Percentiles rank a stretch among this genome's conserved stretches.
Evolutionary conservation across 495 filamentous ascomycete genomes (phyloP).

Genomic region (Physcia stellaris): DNA sequence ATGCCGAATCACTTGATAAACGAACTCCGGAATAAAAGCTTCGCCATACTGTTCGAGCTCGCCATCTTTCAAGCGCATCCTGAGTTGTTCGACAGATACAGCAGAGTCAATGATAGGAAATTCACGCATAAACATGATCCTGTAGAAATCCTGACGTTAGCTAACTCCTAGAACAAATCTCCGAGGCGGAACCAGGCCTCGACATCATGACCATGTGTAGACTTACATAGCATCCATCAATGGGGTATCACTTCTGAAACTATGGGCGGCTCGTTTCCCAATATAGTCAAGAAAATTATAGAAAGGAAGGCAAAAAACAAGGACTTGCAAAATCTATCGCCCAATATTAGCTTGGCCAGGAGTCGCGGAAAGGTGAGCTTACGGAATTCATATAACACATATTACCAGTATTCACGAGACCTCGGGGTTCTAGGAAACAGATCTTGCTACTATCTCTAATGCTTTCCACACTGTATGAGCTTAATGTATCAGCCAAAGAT

Average conservation of each 20-base stretch:
- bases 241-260: slow-evolving; percentile 89
- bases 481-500: slow-evolving; percentile 60
- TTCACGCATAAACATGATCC: slow-evolving; percentile 93
- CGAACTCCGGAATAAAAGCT: slow-evolving; percentile 83
- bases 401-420: slow-evolving; percentile 91
- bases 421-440: slow-evolving; percentile 82
- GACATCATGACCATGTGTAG: not conserved
- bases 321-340: slow-evolving; percentile 72
- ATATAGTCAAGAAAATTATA: slow-evolving; percentile 87
- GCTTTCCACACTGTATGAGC: slow-evolving; percentile 46
- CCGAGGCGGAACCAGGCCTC: too few relatives aligned
- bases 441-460: slow-evolving; percentile 47
- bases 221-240: slow-evolving; percentile 86
- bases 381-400: slow-evolving; percentile 99
- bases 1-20: slow-evolving; percentile 81
- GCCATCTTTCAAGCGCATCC: slow-evolving; percentile 55
- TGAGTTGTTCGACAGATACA: slow-evolving; percentile 56
- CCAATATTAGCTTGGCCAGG: slow-evolving; percentile 5
- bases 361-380: slow-evolving; percentile 22
- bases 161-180: not conserved
- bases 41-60: slow-evolving; percentile 88
- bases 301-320: slow-evolving; percentile 87
- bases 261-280: slow-evolving; percentile 68
- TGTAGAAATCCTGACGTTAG: slow-evolving; percentile 18
- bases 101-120: slow-evolving; percentile 77